phyloP scores from a whole-genome alignment of 1,139 yeast genomes.

The Candida mesenterica region DNA sequence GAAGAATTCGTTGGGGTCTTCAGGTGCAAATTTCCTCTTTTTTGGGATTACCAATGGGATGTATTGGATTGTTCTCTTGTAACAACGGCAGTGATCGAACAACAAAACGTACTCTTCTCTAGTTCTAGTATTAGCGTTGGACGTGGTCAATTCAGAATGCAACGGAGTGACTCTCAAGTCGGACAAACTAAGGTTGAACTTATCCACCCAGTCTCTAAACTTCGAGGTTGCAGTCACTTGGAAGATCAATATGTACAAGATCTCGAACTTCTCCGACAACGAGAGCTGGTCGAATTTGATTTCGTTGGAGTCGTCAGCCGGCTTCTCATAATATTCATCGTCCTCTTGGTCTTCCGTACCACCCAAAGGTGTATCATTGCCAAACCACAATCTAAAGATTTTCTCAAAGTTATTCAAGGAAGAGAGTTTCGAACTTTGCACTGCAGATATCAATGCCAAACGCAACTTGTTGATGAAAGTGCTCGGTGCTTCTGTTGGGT shows the following conservation, averaged over 20 bases:
- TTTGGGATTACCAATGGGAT: slow-evolving; percentile 40
- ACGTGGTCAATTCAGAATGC: slow-evolving; percentile 16
- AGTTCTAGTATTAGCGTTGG: slow-evolving; percentile 8
- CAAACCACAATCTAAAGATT: slow-evolving; percentile 45
- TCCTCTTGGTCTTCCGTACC: slow-evolving; percentile 29
- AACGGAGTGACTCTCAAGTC: slow-evolving; percentile 26
- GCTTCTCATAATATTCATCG: slow-evolving; percentile 9
- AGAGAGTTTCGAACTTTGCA: slow-evolving; percentile 29
- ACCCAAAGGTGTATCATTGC: slow-evolving; percentile 36
- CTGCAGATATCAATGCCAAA: slow-evolving; percentile 36
- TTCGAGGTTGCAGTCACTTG: slow-evolving; percentile 34
- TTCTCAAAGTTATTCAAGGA: slow-evolving; percentile 44
- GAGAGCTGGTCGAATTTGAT: slow-evolving; percentile 36
- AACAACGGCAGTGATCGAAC: slow-evolving; percentile 46
- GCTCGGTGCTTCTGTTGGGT: neutral
- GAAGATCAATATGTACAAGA: slow-evolving; percentile 41
- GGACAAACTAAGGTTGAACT: slow-evolving; percentile 32
- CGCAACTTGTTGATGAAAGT: slow-evolving; percentile 43
- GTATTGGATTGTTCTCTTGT: slow-evolving; percentile 34
- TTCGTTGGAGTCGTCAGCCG: slow-evolving; percentile 13
- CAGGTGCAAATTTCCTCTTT: slow-evolving; percentile 35
- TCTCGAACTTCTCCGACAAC: slow-evolving; percentile 46
- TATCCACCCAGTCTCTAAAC: slow-evolving; percentile 46
- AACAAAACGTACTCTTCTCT: slow-evolving; percentile 39
- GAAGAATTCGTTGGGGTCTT: slow-evolving; percentile 30